Base-by-base conservation (phyloP, 73 alveolate species). In the Symbiodinium natans region DNA sequence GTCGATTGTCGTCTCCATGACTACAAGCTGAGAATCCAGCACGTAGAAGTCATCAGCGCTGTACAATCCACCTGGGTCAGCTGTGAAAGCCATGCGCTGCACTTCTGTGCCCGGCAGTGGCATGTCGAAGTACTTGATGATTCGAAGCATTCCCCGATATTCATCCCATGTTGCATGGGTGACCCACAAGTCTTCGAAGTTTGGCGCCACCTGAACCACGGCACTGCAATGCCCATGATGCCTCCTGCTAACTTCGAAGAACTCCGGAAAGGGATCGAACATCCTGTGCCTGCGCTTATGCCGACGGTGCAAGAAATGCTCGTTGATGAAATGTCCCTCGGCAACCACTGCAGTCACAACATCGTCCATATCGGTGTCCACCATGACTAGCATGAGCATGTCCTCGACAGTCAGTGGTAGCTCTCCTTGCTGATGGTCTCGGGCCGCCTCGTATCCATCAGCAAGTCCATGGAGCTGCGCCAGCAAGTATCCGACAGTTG, bases 181-280 rank as follows among this genome's bases (percentile, higher is more conserved):
- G 77, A 90, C 97, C 97, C 97, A 90, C 40, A 90, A 40, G 39
- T 90, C 97, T 33, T 27, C 21, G 54, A 73, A 29, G 86, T 73
- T 85, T 39, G 97, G 97, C 0, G 97, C 97, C 52, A 90, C 54
- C 83, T 90, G 97, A 33, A 90, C 97, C 97, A 90, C 5, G 3
- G 97, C 97, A 25, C 97, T 90, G 97, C 97, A 90, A 40, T 90
- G 97, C 54, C 97, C 97, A 42, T 90, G 97, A 71, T 90, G 97
- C 13, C 97, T 29, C 29, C 68, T 33, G n/a, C 84, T 17, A 15
- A 33, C 77, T 59, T 90, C 97, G 40, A 90, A 90, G 77, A 68
- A 73, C 83, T 90, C 97, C 40, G 97, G 97, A 54, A 90, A 90
- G 39, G 97, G 97, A 29, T 90, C 97, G 33, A 90, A 90, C 52